A percentile compares a stretch with the other conserved stretches of the same genome.
phyloP scores from a whole-genome alignment of 768 basidiomycete genomes.

The Podaxis sp. region DNA sequence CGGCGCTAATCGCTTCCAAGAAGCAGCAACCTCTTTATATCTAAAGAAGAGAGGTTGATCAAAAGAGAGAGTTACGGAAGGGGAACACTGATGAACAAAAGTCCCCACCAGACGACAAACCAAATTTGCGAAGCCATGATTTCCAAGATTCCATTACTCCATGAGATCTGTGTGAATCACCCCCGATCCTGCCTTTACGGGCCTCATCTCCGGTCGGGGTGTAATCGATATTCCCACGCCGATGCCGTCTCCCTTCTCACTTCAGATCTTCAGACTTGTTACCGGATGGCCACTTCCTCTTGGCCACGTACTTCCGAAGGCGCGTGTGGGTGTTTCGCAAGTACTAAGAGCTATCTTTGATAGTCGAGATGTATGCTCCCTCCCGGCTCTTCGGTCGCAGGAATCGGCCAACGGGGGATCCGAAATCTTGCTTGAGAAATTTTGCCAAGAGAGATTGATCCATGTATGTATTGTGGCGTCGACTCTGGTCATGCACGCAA shows the following conservation, averaged over 20 bases:
- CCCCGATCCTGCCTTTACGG: neutral
- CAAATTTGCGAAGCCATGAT: too few relatives aligned
- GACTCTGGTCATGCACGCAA: too few relatives aligned
- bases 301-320: too few relatives aligned
- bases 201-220: neutral
- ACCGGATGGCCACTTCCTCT: neutral
- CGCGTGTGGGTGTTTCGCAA: too few relatives aligned
- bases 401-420: too few relatives aligned
- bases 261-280: neutral
- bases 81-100: neutral
- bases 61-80: neutral
- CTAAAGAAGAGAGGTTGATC: neutral
- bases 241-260: neutral
- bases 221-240: neutral
- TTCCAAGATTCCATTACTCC: neutral
- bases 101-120: neutral
- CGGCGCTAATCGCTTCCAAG: neutral
- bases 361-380: too few relatives aligned
- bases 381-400: too few relatives aligned
- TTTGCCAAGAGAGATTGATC: too few relatives aligned
- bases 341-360: too few relatives aligned
- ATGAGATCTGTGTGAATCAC: neutral
- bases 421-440: too few relatives aligned
- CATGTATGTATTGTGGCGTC: too few relatives aligned
- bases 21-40: constrained; percentile 6